phyloP scores from a whole-genome alignment of 768 basidiomycete genomes.

The Termitomyces heimii region DNA sequence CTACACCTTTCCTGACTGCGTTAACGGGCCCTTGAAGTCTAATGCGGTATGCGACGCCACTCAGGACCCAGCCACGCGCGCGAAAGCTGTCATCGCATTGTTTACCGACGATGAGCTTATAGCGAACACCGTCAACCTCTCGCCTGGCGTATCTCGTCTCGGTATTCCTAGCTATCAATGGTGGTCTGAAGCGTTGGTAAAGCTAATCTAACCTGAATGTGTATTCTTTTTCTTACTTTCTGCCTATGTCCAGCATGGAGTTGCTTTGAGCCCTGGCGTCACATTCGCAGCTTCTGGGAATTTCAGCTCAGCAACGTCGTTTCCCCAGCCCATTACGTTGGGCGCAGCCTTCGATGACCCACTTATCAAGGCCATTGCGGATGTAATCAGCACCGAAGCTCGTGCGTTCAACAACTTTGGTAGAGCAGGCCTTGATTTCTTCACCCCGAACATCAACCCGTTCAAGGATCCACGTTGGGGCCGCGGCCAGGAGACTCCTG shows the following conservation, averaged over 20 bases:
- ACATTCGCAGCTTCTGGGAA: constrained; percentile 41
- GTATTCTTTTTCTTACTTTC: not conserved
- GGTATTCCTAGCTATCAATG: constrained; percentile 54
- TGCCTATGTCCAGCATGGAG: constrained; percentile 37
- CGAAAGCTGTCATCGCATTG: constrained; percentile 40
- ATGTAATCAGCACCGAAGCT: constrained; percentile 49
- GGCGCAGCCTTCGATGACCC: constrained; percentile 51
- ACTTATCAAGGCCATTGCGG: constrained; percentile 42
- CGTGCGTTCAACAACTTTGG: constrained; percentile 53
- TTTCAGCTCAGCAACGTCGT: constrained; percentile 54
- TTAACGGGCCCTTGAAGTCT: constrained; percentile 35
- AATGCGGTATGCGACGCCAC: constrained; percentile 44
- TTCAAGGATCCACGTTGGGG: constrained; percentile 65
- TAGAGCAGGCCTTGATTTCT: constrained; percentile 49
- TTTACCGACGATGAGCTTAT: constrained; percentile 49
- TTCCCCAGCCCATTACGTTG: constrained; percentile 51
- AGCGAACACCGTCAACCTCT: constrained; percentile 41
- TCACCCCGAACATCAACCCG: constrained; percentile 52
- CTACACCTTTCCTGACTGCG: constrained; percentile 44
- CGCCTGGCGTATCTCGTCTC: constrained; percentile 47
- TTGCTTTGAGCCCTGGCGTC: constrained; percentile 47
- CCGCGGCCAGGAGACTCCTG: constrained; percentile 56
- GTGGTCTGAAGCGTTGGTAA: constrained; percentile 57
- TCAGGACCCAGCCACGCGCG: constrained; percentile 38
- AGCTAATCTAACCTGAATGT: too few relatives aligned